Conservation (phyloP, 2,329 filamentous ascomycete species). For the Cercospora beticola region DNA sequence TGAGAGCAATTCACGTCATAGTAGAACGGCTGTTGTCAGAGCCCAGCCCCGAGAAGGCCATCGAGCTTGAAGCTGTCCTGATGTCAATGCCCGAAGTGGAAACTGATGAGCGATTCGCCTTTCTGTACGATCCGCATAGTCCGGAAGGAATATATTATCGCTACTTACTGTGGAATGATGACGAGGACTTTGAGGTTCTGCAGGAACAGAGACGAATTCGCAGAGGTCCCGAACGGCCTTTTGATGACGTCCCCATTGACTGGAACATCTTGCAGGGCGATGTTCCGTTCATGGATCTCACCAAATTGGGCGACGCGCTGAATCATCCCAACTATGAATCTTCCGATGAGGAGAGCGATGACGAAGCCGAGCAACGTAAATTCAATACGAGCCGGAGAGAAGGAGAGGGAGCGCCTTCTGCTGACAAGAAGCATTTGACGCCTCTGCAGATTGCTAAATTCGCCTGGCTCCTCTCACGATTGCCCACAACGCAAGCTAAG, state of each 20-base stretch:
- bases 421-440: slow-evolving; percentile 64
- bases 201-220: slow-evolving; percentile 42
- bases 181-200: slow-evolving; percentile 48
- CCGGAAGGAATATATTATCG: slow-evolving; percentile 85
- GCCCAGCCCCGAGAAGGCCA: slow-evolving; percentile 50
- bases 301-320: slow-evolving; percentile 73
- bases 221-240: slow-evolving; percentile 34
- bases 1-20: slow-evolving; percentile 84
- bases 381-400: slow-evolving; percentile 41
- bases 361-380: slow-evolving; percentile 49
- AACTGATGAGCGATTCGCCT: slow-evolving; percentile 85
- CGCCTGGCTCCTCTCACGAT: slow-evolving; percentile 75
- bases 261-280: slow-evolving; percentile 75
- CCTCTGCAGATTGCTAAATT: slow-evolving; percentile 83
- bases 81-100: slow-evolving; percentile 86
- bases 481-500: slow-evolving; percentile 72
- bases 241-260: slow-evolving; percentile 74
- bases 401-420: slow-evolving; percentile 40
- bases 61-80: slow-evolving; percentile 85
- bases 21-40: slow-evolving; percentile 76
- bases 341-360: slow-evolving; percentile 77
- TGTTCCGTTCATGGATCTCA: slow-evolving; percentile 62
- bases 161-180: slow-evolving; percentile 73
- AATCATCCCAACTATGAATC: slow-evolving; percentile 84
- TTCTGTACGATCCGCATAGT: slow-evolving; percentile 84